A percentile compares a stretch with the other conserved stretches of the same genome.
Conservation (phyloP, 1,139 yeast species). For the Lodderomyces margitis region DNA sequence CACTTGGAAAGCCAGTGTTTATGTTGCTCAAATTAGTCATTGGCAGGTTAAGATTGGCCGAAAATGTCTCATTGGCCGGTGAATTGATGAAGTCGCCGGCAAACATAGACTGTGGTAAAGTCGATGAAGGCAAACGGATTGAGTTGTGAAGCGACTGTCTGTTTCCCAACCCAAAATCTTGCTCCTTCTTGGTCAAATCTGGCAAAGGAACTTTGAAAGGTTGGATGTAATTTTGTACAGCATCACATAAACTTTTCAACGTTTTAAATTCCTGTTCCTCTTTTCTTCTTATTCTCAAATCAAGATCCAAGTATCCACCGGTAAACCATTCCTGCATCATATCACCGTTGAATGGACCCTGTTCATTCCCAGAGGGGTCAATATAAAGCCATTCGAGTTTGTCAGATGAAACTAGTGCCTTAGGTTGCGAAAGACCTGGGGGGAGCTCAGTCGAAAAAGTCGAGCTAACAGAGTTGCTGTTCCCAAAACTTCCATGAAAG, state of each 20-base stretch:
- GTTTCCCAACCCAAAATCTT: slow-evolving; percentile 17
- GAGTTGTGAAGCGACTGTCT: slow-evolving; percentile 9
- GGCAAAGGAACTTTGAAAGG: slow-evolving; percentile 64
- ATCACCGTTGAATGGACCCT: slow-evolving; percentile 77
- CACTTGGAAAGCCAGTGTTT: slow-evolving; percentile 13
- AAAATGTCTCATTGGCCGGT: slow-evolving; percentile 3
- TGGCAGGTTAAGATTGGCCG: slow-evolving; percentile 2
- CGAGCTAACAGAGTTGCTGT: neutral
- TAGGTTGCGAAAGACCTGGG: slow-evolving; percentile 18
- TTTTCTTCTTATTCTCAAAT: slow-evolving; percentile 56
- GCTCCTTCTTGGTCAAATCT: slow-evolving; percentile 21
- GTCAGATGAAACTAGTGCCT: slow-evolving; percentile 27
- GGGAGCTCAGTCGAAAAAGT: slow-evolving; percentile 12
- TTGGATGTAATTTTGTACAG: slow-evolving; percentile 47
- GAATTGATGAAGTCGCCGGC: slow-evolving; percentile 25
- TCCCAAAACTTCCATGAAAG: slow-evolving; percentile 1
- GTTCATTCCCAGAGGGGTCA: slow-evolving; percentile 68
- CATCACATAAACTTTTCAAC: slow-evolving; percentile 45
- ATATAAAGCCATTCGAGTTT: slow-evolving; percentile 67
- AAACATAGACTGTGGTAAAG: slow-evolving; percentile 23
- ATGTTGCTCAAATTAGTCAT: neutral
- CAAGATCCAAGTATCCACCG: slow-evolving; percentile 58
- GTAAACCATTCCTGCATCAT: slow-evolving; percentile 80
- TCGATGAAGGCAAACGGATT: slow-evolving; percentile 20
- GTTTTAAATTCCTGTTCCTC: slow-evolving; percentile 42